phyloP scores from a whole-genome alignment of 768 basidiomycete species.

The Leccinum ochraceum region DNA sequence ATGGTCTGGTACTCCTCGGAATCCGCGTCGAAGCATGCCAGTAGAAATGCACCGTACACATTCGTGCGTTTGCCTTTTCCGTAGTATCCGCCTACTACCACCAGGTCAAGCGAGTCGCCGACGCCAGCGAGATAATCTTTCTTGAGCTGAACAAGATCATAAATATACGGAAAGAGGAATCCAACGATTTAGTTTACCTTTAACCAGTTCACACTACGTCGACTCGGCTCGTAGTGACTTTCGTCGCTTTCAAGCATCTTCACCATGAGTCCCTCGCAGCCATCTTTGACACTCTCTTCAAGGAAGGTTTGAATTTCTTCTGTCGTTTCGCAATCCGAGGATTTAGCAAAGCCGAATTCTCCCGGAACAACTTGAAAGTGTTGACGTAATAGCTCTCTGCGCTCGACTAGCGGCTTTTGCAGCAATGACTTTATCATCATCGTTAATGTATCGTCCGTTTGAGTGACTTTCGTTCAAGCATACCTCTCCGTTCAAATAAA shows the following conservation, averaged over 20 bases:
- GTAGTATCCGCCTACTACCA: slow-evolving; percentile 97
- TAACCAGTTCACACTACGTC: slow-evolving; percentile 96
- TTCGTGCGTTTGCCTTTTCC: slow-evolving; percentile 98
- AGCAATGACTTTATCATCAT: slow-evolving; percentile 69
- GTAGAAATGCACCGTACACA: slow-evolving; percentile 96
- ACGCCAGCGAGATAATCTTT: slow-evolving; percentile 97
- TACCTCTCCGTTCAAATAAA: slow-evolving; percentile 98
- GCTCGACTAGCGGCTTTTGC: slow-evolving; percentile 68
- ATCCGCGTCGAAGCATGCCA: slow-evolving; percentile 96
- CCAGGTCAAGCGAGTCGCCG: slow-evolving; percentile 95
- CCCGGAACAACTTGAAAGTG: slow-evolving; percentile 82
- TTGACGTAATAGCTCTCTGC: slow-evolving; percentile 72
- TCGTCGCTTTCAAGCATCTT: slow-evolving; percentile 95
- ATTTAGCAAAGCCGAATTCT: slow-evolving; percentile 93
- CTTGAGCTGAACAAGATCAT: slow-evolving; percentile 67
- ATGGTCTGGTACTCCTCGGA: slow-evolving; percentile 95
- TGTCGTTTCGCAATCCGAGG: slow-evolving; percentile 82
- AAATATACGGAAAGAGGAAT: slow-evolving; percentile 3
- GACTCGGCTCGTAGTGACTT: slow-evolving; percentile 93
- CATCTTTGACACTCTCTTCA: slow-evolving; percentile 96
- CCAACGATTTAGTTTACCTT: slow-evolving; percentile 58
- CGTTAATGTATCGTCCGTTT: slow-evolving; percentile 1
- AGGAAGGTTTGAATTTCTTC: slow-evolving; percentile 96
- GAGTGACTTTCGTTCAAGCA: neutral
- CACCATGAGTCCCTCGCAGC: slow-evolving; percentile 99